A percentile compares a stretch with the other conserved stretches of the same genome.
phyloP scores from a whole-genome alignment of 2,329 filamentous ascomycete genomes.

The Diaporthe amygdali region DNA sequence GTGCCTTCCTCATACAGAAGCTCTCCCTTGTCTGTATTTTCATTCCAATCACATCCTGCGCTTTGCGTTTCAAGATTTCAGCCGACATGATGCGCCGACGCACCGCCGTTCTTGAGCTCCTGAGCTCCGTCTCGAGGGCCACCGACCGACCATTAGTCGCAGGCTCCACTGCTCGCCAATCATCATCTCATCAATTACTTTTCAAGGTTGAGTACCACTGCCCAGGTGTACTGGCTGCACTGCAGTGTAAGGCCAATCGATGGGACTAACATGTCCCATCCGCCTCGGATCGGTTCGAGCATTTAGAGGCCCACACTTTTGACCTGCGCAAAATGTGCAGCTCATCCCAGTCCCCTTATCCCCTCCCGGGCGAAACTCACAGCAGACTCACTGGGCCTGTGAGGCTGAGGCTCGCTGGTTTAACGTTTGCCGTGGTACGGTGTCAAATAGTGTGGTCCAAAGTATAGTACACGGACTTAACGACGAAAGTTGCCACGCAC shows the following conservation, averaged over 20 bases:
- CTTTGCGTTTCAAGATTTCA: constrained; percentile 21
- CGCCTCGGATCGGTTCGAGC: constrained; percentile 7
- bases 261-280: not conserved
- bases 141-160: not conserved
- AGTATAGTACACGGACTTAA: not conserved
- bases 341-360: not conserved
- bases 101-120: not conserved
- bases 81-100: constrained; percentile 15
- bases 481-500: not conserved
- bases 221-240: not conserved
- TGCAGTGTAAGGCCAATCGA: not conserved
- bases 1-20: constrained; percentile 14
- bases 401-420: not conserved
- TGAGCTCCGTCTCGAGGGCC: not conserved
- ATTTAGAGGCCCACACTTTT: not conserved
- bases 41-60: constrained; percentile 7
- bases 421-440: not conserved
- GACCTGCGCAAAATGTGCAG: not conserved
- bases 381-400: not conserved
- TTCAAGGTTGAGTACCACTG: not conserved
- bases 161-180: constrained; percentile 2
- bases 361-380: not conserved
- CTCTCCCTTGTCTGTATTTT: not conserved
- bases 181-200: not conserved
- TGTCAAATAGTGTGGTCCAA: not conserved